phyloP scores from a whole-genome alignment of 441 rosid genomes.

The Lepidium campestre region DNA sequence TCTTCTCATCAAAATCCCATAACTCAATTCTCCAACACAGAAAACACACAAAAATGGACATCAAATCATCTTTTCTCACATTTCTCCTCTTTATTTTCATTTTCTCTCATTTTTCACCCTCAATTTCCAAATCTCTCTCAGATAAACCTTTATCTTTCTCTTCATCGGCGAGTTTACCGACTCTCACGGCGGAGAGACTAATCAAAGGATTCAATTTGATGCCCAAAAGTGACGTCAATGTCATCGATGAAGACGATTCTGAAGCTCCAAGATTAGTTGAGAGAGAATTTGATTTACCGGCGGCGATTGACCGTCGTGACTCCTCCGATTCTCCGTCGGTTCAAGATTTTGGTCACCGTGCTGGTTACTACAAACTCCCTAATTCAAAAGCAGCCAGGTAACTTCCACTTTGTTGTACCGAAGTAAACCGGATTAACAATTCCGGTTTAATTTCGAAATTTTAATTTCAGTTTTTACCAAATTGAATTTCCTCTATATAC shows the following conservation, averaged over 20 bases:
- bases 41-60: conserved; percentile 6
- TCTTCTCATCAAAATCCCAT: conserved; percentile 10
- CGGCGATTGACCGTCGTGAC: conserved; percentile 30
- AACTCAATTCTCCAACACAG: not conserved
- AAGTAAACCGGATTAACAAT: not conserved
- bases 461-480: not conserved
- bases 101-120: conserved; percentile 2
- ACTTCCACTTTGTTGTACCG: not conserved
- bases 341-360: conserved; percentile 70
- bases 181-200: conserved; percentile 26
- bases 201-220: conserved; percentile 28
- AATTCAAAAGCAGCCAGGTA: conserved; percentile 70
- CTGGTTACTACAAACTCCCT: conserved; percentile 77
- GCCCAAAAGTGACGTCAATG: conserved; percentile 22
- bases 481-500: not conserved
- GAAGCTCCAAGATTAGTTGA: conserved; percentile 37
- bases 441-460: not conserved
- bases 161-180: conserved; percentile 19
- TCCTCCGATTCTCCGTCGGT: conserved; percentile 39
- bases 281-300: conserved; percentile 42
- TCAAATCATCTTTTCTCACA: conserved; percentile 11
- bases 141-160: conserved; percentile 23
- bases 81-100: conserved; percentile 16
- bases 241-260: conserved; percentile 7
- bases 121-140: conserved; percentile 2